These are phyloP conservation scores for Catenaria anguillulae DNA, from an alignment of 371 early-diverging fungal genomes.

Conservation along the genomic window DNA sequence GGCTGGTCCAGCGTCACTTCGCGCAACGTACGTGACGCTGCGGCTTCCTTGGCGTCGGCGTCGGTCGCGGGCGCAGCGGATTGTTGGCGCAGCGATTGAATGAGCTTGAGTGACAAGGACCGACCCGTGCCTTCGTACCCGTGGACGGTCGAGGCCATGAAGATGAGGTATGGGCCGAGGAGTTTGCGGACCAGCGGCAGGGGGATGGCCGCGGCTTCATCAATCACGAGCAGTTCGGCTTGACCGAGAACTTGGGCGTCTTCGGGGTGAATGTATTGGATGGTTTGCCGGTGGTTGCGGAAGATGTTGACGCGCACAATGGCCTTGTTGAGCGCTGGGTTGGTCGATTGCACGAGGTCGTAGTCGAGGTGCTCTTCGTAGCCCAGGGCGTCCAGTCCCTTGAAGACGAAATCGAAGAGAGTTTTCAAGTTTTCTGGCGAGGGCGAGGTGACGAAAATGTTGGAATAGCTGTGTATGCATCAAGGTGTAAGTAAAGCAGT, in stretches of 20 bases:
- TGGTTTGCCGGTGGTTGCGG: conserved; percentile 93
- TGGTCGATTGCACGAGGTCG: conserved; percentile 87
- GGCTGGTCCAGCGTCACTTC: conserved; percentile 89
- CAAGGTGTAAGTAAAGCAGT: no score
- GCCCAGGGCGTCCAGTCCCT: conserved; percentile 89
- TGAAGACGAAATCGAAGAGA: conserved; percentile 92
- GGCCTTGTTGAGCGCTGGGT: conserved; percentile 84
- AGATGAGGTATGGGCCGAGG: conserved; percentile 87
- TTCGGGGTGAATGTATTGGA: conserved; percentile 93
- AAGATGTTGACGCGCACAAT: conserved; percentile 92
- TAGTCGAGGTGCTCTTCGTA: conserved; percentile 97
- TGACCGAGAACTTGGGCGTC: conserved; percentile 83
- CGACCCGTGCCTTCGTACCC: conserved; percentile 99
- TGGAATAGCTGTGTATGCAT: no score
- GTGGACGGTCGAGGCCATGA: conserved; percentile 98
- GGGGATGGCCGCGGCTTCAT: conserved; percentile 99
- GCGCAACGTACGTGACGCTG: conserved; percentile 61
- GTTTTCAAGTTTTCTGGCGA: conserved; percentile 96
- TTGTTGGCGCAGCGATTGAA: conserved; percentile 84
- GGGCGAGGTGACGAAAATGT: conserved; percentile 97
- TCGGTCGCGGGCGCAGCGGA: conserved; percentile 31
- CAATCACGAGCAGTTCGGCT: conserved; percentile 95
- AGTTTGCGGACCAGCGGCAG: conserved; percentile 80
- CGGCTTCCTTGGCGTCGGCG: conserved; percentile 22
- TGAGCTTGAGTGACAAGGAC: conserved; percentile 87